Evolutionary conservation across 208 protist genomes (phyloP).

Genomic region (Trypanosoma cruzi): DNA sequence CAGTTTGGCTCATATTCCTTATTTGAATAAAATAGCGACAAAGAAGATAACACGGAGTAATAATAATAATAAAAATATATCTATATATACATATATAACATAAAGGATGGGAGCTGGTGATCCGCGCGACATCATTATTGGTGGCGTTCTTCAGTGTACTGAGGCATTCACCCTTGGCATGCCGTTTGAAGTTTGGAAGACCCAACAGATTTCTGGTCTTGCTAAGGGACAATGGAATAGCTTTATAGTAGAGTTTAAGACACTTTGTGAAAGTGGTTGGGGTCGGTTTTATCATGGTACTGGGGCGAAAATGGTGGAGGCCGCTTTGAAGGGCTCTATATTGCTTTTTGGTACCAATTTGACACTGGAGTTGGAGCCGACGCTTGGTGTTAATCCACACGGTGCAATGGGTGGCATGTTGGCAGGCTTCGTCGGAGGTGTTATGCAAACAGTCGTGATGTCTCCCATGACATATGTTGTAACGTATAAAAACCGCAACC

Average conservation of each 20-base stretch:
- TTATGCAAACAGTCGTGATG: constrained; percentile 35
- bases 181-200: constrained; percentile 53
- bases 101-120: constrained; percentile 29
- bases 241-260: constrained; percentile 14
- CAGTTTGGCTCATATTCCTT: too few species aligned
- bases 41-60: too few species aligned
- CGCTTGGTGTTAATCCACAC: constrained; percentile 23
- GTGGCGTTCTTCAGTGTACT: constrained; percentile 32
- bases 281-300: constrained; percentile 35
- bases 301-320: constrained; percentile 41
- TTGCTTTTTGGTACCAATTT: constrained; percentile 43
- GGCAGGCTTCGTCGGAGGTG: constrained; percentile 35
- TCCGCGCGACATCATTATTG: constrained; percentile 32
- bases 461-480: constrained; percentile 40
- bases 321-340: constrained; percentile 41
- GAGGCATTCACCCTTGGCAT: constrained; percentile 41
- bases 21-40: too few species aligned
- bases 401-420: constrained; percentile 34
- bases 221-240: constrained; percentile 22
- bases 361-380: constrained; percentile 24
- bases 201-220: constrained; percentile 25
- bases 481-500: constrained; percentile 34
- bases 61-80: too few species aligned
- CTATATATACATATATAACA: too few species aligned
- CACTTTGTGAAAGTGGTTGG: constrained; percentile 20